Conservation (phyloP, 805 yeast genomes). For the Suhomyces tanzawaensis region DNA sequence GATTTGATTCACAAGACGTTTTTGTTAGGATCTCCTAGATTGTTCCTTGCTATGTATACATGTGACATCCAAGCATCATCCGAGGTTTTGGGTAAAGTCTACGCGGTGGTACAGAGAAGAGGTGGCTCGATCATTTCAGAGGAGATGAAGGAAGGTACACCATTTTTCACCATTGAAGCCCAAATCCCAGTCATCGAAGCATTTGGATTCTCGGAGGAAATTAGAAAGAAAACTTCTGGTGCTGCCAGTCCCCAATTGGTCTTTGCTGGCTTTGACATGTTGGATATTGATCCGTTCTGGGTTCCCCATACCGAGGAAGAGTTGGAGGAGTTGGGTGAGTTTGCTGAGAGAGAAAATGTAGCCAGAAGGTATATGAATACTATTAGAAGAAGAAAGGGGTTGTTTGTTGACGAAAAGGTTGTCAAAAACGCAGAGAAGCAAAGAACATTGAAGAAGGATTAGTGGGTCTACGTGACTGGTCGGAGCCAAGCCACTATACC, state of each 20-base stretch:
- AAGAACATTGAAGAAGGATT: constrained; percentile 77
- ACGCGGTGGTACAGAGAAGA: constrained; percentile 87
- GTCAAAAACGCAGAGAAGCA: constrained; percentile 93
- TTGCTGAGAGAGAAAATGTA: constrained; percentile 87
- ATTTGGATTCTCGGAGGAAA: constrained; percentile 94
- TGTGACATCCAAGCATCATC: constrained; percentile 95
- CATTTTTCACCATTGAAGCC: constrained; percentile 86
- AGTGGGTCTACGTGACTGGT: too few species aligned
- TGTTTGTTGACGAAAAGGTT: constrained; percentile 85
- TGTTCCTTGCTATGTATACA: constrained; percentile 87
- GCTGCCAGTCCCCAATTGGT: constrained; percentile 96
- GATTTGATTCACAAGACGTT: constrained; percentile 70
- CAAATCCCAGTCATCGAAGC: constrained; percentile 92
- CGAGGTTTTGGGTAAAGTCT: constrained; percentile 92
- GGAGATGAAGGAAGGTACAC: constrained; percentile 98
- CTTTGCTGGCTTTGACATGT: constrained; percentile 80
- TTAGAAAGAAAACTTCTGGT: constrained; percentile 89
- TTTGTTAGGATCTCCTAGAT: constrained; percentile 81
- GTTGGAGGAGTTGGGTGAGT: constrained; percentile 87
- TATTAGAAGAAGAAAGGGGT: constrained; percentile 82
- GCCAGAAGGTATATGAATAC: constrained; percentile 84
- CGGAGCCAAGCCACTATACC: too few species aligned
- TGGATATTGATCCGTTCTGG: constrained; percentile 97
- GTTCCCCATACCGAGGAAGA: constrained; percentile 98
- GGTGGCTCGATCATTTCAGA: constrained; percentile 84